Evolutionary conservation across 129 eudicot species (phyloP).

Genomic region (Glebionis coronaria): DNA sequence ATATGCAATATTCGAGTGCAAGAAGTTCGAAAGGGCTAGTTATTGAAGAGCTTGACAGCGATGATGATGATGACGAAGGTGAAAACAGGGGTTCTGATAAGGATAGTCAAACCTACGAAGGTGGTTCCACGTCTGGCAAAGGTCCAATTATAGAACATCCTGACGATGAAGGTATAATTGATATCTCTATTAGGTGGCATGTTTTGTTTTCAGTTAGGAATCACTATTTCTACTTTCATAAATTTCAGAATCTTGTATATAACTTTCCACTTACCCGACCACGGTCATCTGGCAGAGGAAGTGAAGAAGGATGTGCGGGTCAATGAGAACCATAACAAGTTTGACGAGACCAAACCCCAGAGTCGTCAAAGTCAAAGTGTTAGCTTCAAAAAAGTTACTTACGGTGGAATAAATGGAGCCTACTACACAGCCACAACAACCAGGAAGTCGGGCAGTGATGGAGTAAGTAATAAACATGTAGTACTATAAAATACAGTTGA

Average conservation of each 20-base stretch:
- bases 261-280: not conserved
- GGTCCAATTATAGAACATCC: slow-evolving; percentile 79
- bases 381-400: slow-evolving; percentile 65
- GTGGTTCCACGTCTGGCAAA: slow-evolving; percentile 17
- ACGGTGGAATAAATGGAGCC: slow-evolving; percentile 85
- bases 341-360: slow-evolving; percentile 32
- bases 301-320: slow-evolving; percentile 21
- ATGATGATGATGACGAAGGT: slow-evolving; percentile 44
- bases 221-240: not conserved
- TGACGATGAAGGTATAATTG: slow-evolving; percentile 57
- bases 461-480: slow-evolving; percentile 43
- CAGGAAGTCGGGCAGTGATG: slow-evolving; percentile 58
- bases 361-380: slow-evolving; percentile 33
- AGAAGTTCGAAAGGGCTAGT: slow-evolving; percentile 46
- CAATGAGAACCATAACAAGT: slow-evolving; percentile 23
- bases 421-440: slow-evolving; percentile 69
- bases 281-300: slow-evolving; percentile 40
- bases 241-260: not conserved
- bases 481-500: not conserved
- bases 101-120: slow-evolving; percentile 10
- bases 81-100: too few species aligned
- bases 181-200: not conserved
- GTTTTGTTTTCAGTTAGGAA: slow-evolving; percentile 9
- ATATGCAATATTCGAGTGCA: slow-evolving; percentile 12
- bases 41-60: slow-evolving; percentile 59